These are phyloP conservation scores for Carex cristatella DNA, from an alignment of 176 grass and related monocot species.

Conservation along the genomic window DNA sequence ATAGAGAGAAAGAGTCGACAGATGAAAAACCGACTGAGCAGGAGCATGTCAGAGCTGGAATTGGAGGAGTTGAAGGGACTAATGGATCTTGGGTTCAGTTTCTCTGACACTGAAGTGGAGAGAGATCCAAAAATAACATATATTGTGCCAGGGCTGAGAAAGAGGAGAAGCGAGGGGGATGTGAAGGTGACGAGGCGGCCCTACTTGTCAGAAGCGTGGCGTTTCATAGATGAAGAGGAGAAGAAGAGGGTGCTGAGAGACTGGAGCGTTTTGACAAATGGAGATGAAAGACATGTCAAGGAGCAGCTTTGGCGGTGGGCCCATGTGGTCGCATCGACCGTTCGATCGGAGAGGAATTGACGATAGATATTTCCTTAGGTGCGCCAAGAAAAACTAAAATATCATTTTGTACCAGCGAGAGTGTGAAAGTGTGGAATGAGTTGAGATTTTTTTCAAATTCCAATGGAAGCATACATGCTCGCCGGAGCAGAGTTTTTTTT, in stretches of 20 bases:
- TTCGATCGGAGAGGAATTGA: too few species aligned
- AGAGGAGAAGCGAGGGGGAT: slow-evolving; percentile 7
- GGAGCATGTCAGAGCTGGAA: slow-evolving; percentile 75
- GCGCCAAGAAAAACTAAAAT: neutral
- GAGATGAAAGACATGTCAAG: slow-evolving; percentile 48
- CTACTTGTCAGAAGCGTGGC: slow-evolving; percentile 87
- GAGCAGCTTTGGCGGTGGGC: slow-evolving; percentile 76
- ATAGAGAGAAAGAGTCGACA: neutral
- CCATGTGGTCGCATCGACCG: slow-evolving; percentile 59
- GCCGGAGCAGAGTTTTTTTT: too few species aligned
- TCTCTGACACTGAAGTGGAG: slow-evolving; percentile 67
- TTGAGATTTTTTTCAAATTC: neutral
- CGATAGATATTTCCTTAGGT: neutral
- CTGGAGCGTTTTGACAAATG: slow-evolving; percentile 42
- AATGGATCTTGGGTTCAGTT: slow-evolving; percentile 75
- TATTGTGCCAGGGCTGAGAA: slow-evolving; percentile 62
- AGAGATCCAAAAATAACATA: slow-evolving; percentile 38
- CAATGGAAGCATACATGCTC: neutral
- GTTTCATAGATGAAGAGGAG: slow-evolving; percentile 32
- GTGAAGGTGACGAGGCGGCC: slow-evolving; percentile 27
- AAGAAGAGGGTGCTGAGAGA: slow-evolving; percentile 36
- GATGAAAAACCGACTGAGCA: neutral
- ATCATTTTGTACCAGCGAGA: neutral
- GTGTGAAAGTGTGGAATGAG: neutral
- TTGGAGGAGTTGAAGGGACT: slow-evolving; percentile 87